A percentile compares a stretch with the other conserved stretches of the same genome.
Evolutionary conservation across 1,284 basidiomycete species (phyloP).

Genomic region (Microbotryum scabiosae): DNA sequence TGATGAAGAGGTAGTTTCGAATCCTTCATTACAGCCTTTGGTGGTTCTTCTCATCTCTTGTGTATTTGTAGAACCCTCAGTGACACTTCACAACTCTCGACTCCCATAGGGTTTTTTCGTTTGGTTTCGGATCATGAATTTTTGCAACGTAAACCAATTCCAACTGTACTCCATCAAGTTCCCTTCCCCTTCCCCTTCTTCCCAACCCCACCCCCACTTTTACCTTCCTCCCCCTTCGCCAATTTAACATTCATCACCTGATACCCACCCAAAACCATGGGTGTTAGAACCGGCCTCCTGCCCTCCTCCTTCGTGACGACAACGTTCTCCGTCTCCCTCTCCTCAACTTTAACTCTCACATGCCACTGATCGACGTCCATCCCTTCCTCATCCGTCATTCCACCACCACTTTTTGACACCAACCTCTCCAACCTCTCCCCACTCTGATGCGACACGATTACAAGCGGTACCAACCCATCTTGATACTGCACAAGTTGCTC

Average conservation of each 20-base stretch:
- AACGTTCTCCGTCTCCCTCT: constrained; percentile 1
- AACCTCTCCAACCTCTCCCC: constrained; percentile 16
- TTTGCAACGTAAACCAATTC: too few species aligned
- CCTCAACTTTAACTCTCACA: constrained; percentile 36
- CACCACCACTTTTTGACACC: background rate
- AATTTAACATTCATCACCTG: constrained; percentile 18
- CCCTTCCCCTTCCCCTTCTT: too few species aligned
- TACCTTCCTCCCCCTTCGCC: background rate
- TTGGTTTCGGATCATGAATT: too few species aligned
- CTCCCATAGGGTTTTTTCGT: too few species aligned
- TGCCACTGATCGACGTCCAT: constrained; percentile 2
- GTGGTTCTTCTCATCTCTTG: too few species aligned
- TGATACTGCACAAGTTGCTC: constrained; percentile 7
- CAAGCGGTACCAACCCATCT: constrained; percentile 23
- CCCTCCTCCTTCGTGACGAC: constrained; percentile 20
- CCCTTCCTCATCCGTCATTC: background rate
- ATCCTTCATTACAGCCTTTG: too few species aligned
- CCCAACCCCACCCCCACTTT: too few species aligned
- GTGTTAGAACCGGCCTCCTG: constrained; percentile 5
- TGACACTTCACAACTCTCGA: too few species aligned
- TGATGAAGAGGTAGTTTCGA: too few species aligned
- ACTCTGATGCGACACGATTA: constrained; percentile 15
- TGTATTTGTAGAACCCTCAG: too few species aligned
- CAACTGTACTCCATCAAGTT: too few species aligned
- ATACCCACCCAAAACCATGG: constrained; percentile 21